These are phyloP conservation scores for Saccharomyces jurei DNA, from an alignment of 805 yeast genomes.

Conservation along the genomic window DNA sequence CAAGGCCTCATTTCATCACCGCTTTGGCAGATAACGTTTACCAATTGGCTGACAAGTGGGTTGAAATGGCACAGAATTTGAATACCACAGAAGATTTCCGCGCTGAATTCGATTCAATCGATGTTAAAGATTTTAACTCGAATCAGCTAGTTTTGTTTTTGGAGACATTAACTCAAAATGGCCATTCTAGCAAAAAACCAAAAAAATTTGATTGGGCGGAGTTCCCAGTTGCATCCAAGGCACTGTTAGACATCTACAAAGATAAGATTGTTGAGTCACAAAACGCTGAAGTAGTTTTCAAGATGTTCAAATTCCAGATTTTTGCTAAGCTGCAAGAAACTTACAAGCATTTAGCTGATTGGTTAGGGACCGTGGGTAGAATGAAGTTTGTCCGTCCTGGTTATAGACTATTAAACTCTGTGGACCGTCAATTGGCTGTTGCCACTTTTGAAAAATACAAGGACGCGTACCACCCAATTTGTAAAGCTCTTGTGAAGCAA, in stretches of 20 bases:
- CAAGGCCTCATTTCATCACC: conserved; percentile 75
- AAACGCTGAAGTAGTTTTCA: conserved; percentile 75
- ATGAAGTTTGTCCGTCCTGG: conserved; percentile 94
- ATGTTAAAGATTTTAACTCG: conserved; percentile 53
- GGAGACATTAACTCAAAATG: conserved; percentile 51
- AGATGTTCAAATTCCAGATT: conserved; percentile 67
- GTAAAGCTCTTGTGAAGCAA: conserved; percentile 72
- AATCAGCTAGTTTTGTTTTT: conserved; percentile 75
- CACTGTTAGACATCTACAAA: conserved; percentile 33
- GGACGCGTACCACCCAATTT: conserved; percentile 72
- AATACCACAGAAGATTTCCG: conserved; percentile 16
- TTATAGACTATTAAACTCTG: conserved; percentile 54
- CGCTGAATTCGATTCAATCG: conserved; percentile 37
- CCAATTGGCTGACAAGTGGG: conserved; percentile 60
- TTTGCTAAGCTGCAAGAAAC: conserved; percentile 40
- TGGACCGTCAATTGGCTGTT: conserved; percentile 58
- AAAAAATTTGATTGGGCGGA: conserved; percentile 31
- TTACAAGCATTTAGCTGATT: conserved; percentile 54
- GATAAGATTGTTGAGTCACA: conserved; percentile 42
- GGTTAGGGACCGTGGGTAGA: conserved; percentile 89
- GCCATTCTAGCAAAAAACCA: conserved; percentile 6
- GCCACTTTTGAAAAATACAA: conserved; percentile 54
- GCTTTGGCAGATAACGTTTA: conserved; percentile 68
- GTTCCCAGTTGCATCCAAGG: conserved; percentile 29
- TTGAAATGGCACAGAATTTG: conserved; percentile 26